These are phyloP conservation scores for Schizochytrium sp. DNA, from an alignment of 108 stramenopile species.

Conservation along the genomic window DNA sequence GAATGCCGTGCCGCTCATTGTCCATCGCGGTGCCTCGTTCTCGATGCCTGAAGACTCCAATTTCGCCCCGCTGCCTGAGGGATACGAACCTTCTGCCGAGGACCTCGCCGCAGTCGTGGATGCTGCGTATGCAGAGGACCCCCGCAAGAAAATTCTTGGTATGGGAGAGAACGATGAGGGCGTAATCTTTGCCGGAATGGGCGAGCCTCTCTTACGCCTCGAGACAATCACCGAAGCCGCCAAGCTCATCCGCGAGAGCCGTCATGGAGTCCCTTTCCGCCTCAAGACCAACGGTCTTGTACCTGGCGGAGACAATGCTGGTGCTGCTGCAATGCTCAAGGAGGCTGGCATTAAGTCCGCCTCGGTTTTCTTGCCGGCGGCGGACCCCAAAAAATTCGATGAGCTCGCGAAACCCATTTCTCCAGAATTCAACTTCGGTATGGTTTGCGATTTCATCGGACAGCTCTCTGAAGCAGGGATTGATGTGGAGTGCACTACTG, in stretches of 20 bases:
- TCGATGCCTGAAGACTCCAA: constrained; percentile 23
- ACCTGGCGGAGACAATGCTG: constrained; percentile 13
- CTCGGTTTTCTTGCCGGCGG: constrained; percentile 36
- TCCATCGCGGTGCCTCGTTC: constrained; percentile 1
- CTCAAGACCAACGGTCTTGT: constrained; percentile 65
- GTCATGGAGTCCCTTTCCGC: constrained; percentile 61
- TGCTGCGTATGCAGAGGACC: constrained; percentile 30
- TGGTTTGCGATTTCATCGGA: constrained; percentile 57
- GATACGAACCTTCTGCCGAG: neutral
- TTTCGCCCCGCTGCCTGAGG: constrained; percentile 15
- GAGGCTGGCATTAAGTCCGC: constrained; percentile 4
- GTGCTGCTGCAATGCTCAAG: neutral
- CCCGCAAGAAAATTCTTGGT: constrained; percentile 28
- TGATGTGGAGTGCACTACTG: constrained; percentile 60
- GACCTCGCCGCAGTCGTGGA: constrained; percentile 19
- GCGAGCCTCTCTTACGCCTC: constrained; percentile 61
- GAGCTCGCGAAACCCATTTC: neutral
- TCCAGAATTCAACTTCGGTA: constrained; percentile 25
- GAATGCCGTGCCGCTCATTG: constrained; percentile 25
- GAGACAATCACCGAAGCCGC: constrained; percentile 56
- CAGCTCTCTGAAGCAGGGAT: constrained; percentile 8
- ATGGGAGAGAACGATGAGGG: constrained; percentile 59
- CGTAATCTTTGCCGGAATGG: constrained; percentile 63
- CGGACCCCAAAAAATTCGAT: constrained; percentile 42
- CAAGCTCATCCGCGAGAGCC: constrained; percentile 25